phyloP scores from a whole-genome alignment of 306 rosid species.

The Rosa rugosa region DNA sequence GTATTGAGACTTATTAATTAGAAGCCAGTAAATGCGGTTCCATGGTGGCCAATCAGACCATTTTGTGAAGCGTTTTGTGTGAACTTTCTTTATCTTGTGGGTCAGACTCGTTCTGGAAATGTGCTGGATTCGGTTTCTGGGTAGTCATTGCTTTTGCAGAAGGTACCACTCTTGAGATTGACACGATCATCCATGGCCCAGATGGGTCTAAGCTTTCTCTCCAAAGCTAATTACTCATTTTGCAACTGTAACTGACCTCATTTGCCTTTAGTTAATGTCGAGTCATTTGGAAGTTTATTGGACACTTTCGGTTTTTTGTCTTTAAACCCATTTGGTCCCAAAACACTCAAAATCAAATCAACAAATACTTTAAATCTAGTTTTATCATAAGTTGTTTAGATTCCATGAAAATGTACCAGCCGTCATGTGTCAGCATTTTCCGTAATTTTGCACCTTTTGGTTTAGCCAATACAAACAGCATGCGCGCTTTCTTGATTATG shows the following conservation, averaged over 20 bases:
- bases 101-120: not conserved
- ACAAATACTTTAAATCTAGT: not conserved
- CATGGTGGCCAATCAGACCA: not conserved
- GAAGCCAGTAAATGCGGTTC: too few relatives aligned
- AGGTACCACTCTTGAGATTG: not conserved
- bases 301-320: conserved; percentile 18
- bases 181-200: not conserved
- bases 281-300: not conserved
- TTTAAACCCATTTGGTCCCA: not conserved
- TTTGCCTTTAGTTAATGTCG: not conserved
- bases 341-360: not conserved
- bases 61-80: conserved; percentile 5
- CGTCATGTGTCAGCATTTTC: not conserved
- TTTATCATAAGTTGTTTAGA: not conserved
- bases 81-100: conserved; percentile 3
- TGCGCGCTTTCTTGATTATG: not conserved
- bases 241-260: not conserved
- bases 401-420: not conserved
- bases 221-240: not conserved
- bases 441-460: not conserved
- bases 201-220: not conserved
- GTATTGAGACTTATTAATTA: not conserved
- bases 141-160: conserved; percentile 15
- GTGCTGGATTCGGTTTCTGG: conserved; percentile 12
- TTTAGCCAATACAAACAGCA: not conserved